Evolutionary conservation across 1,284 basidiomycete genomes (phyloP).

Genomic region (Cerioporus squamosus): DNA sequence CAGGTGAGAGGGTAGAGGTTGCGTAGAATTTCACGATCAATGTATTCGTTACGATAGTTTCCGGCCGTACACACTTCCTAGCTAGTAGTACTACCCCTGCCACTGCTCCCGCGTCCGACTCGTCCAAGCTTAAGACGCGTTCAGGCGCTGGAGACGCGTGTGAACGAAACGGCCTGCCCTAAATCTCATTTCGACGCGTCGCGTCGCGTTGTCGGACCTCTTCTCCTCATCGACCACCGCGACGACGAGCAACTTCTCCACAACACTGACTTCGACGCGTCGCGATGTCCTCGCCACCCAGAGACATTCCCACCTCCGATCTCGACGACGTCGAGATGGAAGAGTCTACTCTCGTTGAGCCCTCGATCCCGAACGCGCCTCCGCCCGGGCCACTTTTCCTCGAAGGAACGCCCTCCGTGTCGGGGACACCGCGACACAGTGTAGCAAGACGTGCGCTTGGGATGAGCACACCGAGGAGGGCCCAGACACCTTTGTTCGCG

Average conservation of each 20-base stretch:
- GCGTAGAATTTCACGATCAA: too few species aligned
- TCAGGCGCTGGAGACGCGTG: too few species aligned
- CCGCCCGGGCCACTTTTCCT: conserved; percentile 75
- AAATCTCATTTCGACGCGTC: too few species aligned
- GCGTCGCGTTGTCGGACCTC: not conserved
- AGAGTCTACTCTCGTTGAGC: conserved; percentile 32
- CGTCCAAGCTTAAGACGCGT: too few species aligned
- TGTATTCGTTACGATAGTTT: too few species aligned
- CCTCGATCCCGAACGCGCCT: conserved; percentile 51
- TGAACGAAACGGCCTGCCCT: too few species aligned
- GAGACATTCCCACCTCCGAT: conserved; percentile 70
- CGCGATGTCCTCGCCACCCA: conserved; percentile 69
- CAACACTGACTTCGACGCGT: not conserved
- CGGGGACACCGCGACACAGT: conserved; percentile 50
- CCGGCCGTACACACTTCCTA: too few species aligned
- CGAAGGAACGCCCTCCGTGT: conserved; percentile 59
- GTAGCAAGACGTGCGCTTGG: conserved; percentile 68
- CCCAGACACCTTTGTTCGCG: conserved; percentile 58
- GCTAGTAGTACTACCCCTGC: too few species aligned
- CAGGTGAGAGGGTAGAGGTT: too few species aligned
- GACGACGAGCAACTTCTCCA: not conserved
- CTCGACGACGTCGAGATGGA: conserved; percentile 61
- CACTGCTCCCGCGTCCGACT: too few species aligned
- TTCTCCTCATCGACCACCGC: not conserved
- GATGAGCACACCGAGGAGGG: conserved; percentile 53